Conservation (phyloP, 2,329 filamentous ascomycete species). For the Dothiorella sarmentorum region DNA sequence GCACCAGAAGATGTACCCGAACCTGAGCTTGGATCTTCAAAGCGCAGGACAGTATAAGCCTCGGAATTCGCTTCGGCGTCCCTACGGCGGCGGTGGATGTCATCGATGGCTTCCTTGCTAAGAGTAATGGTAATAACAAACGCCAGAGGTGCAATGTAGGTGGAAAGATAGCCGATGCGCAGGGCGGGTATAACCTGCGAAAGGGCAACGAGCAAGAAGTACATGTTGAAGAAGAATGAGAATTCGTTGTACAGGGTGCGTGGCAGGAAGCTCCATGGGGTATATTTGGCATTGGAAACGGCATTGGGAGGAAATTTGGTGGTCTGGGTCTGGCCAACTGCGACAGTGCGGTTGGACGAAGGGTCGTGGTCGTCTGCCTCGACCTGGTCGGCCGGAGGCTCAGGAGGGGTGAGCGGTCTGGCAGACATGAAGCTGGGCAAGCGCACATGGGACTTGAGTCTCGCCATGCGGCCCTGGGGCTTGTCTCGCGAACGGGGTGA, state of each 20-base stretch:
- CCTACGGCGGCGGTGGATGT: constrained; percentile 78
- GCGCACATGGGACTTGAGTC: constrained; percentile 53
- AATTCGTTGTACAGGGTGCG: constrained; percentile 97
- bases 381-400: constrained; percentile 32
- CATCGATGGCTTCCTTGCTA: constrained; percentile 93
- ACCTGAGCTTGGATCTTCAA: constrained; percentile 55
- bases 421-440: constrained; percentile 63
- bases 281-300: constrained; percentile 97
- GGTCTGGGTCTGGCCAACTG: constrained; percentile 70
- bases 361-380: constrained; percentile 52
- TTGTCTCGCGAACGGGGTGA: constrained; percentile 26
- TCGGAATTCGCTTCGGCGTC: constrained; percentile 96
- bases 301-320: constrained; percentile 83
- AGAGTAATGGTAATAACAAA: constrained; percentile 91
- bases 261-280: constrained; percentile 87
- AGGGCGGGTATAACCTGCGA: constrained; percentile 89
- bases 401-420: constrained; percentile 28
- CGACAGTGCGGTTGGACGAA: constrained; percentile 68
- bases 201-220: constrained; percentile 90
- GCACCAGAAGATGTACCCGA: constrained; percentile 28
- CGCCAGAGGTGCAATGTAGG: constrained; percentile 86
- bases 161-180: constrained; percentile 89
- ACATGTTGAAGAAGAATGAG: constrained; percentile 99
- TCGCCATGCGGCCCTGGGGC: constrained; percentile 36
- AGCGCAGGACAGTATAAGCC: constrained; percentile 72